These are phyloP conservation scores for Hemisphaericaspora nanyangensis DNA, from an alignment of 805 yeast genomes.

Conservation along the genomic window DNA sequence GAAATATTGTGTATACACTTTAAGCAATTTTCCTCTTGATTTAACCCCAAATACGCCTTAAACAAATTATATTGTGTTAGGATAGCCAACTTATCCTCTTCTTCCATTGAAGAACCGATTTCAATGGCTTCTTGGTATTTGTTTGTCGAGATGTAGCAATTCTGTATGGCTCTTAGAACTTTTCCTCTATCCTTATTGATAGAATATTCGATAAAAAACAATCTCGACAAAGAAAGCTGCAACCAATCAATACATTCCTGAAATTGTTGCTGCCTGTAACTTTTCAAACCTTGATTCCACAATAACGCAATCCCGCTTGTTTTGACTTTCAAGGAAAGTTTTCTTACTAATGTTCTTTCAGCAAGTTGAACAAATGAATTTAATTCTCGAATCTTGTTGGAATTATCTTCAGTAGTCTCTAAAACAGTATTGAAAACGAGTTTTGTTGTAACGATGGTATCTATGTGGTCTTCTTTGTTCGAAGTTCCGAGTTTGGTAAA, in stretches of 20 bases:
- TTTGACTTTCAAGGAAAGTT: background rate
- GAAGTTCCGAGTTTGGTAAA: background rate
- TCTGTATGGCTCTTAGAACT: conserved; percentile 4
- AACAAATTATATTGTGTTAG: conserved; percentile 6
- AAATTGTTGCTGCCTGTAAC: background rate
- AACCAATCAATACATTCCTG: conserved; percentile 2
- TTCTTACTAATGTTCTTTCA: conserved; percentile 2
- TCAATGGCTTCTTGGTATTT: background rate
- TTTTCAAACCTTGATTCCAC: conserved; percentile 5
- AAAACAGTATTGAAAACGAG: background rate
- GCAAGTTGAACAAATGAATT: conserved; percentile 1
- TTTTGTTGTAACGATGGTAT: background rate
- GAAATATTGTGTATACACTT: background rate
- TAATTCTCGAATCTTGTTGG: background rate
- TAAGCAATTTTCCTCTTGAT: background rate
- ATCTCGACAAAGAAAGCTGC: conserved; percentile 1
- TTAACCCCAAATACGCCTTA: background rate
- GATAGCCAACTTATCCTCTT: conserved; percentile 1
- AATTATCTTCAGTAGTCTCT: background rate
- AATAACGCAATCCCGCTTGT: conserved; percentile 1
- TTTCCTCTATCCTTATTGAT: conserved; percentile 3
- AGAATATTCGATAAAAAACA: conserved; percentile 1
- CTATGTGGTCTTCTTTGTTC: background rate
- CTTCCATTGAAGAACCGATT: conserved; percentile 1
- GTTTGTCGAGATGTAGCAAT: background rate